Percentiles rank a stretch among this genome's conserved stretches.
Evolutionary conservation across 306 rosid species (phyloP).

Genomic region (Vicia villosa): DNA sequence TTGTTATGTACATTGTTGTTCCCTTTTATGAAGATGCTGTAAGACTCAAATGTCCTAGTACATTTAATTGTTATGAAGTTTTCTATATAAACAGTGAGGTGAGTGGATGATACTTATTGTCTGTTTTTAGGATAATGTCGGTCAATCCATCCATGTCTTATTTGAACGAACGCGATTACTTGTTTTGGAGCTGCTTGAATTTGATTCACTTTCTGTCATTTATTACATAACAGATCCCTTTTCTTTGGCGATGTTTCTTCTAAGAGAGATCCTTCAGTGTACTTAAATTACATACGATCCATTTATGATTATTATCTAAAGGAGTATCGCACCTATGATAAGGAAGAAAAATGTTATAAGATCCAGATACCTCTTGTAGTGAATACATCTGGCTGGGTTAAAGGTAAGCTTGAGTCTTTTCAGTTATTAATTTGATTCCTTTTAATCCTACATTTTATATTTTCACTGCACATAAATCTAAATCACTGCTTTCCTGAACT

Average conservation of each 20-base stretch:
- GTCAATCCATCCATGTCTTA: slow-evolving; percentile 13
- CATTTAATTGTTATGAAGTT: slow-evolving; percentile 10
- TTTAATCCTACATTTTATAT: slow-evolving; percentile 17
- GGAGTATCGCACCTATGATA: slow-evolving; percentile 43
- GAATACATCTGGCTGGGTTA: slow-evolving; percentile 97
- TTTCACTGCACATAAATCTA: slow-evolving; percentile 23
- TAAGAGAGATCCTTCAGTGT: slow-evolving; percentile 65
- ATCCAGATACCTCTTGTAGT: slow-evolving; percentile 75
- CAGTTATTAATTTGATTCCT: slow-evolving; percentile 19
- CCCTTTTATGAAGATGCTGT: neutral
- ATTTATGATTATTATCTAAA: slow-evolving; percentile 62
- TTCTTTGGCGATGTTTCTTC: slow-evolving; percentile 90
- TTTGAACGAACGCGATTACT: slow-evolving; percentile 19
- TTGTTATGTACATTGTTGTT: slow-evolving; percentile 3
- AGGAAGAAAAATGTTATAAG: slow-evolving; percentile 44
- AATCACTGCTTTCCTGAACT: slow-evolving; percentile 16
- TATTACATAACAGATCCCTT: slow-evolving; percentile 57
- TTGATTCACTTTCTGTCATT: slow-evolving; percentile 31
- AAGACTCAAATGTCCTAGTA: neutral
- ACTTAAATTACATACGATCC: slow-evolving; percentile 52
- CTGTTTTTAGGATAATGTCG: slow-evolving; percentile 17
- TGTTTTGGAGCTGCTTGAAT: slow-evolving; percentile 36
- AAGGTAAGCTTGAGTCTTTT: slow-evolving; percentile 54
- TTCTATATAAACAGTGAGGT: neutral
- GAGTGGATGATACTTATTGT: slow-evolving; percentile 11